phyloP scores from a whole-genome alignment of 140 eudicot species.

The Ambrosia hybrid region DNA sequence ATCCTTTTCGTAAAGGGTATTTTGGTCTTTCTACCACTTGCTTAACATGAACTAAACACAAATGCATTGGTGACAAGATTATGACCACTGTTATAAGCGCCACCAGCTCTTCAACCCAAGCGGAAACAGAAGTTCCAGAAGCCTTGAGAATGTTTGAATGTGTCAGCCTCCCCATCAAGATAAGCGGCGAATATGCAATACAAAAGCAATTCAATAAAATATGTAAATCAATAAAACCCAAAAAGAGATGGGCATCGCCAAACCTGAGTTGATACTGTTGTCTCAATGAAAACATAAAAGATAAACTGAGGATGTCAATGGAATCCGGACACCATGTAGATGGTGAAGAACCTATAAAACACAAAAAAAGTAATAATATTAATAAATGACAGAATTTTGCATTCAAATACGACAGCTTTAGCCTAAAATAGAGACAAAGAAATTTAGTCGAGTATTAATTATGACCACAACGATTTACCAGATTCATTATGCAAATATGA shows the following conservation, averaged over 20 bases:
- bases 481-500: constrained; percentile 63
- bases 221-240: no score
- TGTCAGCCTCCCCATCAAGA: constrained; percentile 70
- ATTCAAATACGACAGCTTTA: background rate
- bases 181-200: background rate
- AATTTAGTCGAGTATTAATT: no score
- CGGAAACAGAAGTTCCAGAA: constrained; percentile 43
- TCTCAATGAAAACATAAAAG: constrained; percentile 90
- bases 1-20: background rate
- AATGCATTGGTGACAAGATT: constrained; percentile 77
- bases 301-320: constrained; percentile 29
- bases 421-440: background rate
- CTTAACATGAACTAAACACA: constrained; percentile 82
- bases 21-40: background rate
- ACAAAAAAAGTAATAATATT: background rate
- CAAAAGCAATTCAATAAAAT: no score
- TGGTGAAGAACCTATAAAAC: constrained; percentile 68
- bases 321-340: constrained; percentile 76
- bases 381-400: background rate
- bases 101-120: constrained; percentile 99
- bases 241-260: no score
- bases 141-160: constrained; percentile 54
- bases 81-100: constrained; percentile 83
- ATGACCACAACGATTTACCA: constrained; percentile 43
- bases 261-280: constrained; percentile 47